Evolutionary conservation across 2,329 filamentous ascomycete genomes (phyloP).

Genomic region (Sporothrix pseudoabietina): DNA sequence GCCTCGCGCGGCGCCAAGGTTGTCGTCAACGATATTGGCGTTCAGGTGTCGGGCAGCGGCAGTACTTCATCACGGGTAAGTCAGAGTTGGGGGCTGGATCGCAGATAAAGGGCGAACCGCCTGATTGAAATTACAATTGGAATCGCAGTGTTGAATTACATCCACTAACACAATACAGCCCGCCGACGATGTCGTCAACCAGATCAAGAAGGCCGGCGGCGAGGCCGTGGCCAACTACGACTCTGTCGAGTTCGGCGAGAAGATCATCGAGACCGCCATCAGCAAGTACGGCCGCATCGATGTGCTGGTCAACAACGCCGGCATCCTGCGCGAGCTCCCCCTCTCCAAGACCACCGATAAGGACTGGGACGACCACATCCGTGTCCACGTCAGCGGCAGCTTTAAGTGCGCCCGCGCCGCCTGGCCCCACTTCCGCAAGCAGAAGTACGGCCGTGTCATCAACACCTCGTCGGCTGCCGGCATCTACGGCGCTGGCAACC

Average conservation of each 20-base stretch:
- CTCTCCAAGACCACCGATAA: slow-evolving; percentile 99
- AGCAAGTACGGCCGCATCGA: slow-evolving; percentile 83
- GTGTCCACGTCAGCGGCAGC: slow-evolving; percentile 87
- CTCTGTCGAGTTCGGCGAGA: slow-evolving; percentile 87
- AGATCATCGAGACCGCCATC: slow-evolving; percentile 88
- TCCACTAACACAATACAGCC: slow-evolving; percentile 53
- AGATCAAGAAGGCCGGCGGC: slow-evolving; percentile 84
- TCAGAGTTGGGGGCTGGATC: neutral
- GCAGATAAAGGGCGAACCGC: neutral
- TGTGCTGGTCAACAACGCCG: slow-evolving; percentile 95
- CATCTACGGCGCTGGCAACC: slow-evolving; percentile 92
- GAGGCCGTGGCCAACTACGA: slow-evolving; percentile 98
- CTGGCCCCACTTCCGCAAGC: slow-evolving; percentile 97
- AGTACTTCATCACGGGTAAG: slow-evolving; percentile 26
- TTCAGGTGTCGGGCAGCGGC: slow-evolving; percentile 51
- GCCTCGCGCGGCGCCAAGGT: slow-evolving; percentile 73
- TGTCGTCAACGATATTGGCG: slow-evolving; percentile 95
- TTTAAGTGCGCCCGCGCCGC: slow-evolving; percentile 95
- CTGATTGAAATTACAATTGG: neutral
- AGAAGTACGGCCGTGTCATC: slow-evolving; percentile 96
- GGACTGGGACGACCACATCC: slow-evolving; percentile 95
- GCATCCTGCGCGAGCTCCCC: slow-evolving; percentile 90
- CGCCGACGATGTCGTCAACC: slow-evolving; percentile 78
- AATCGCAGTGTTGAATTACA: neutral
- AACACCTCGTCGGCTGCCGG: slow-evolving; percentile 97